Conservation (phyloP, 306 rosid species). For the Canavalia gladiata region DNA sequence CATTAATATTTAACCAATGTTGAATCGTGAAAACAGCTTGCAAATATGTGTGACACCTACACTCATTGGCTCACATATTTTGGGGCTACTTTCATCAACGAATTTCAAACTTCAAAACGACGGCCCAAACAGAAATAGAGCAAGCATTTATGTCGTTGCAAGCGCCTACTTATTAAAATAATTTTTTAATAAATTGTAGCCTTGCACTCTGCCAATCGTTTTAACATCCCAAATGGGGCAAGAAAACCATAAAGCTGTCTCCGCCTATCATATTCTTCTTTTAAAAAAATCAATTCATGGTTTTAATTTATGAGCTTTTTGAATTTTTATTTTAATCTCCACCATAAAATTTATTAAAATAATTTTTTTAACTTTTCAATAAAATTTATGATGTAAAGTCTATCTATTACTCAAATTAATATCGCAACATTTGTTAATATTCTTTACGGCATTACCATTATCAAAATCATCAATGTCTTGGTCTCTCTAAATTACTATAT, state of each 20-base stretch:
- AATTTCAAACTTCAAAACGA: background rate
- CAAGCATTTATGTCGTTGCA: background rate
- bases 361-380: too few species aligned
- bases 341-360: too few species aligned
- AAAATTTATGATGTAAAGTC: too few species aligned
- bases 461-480: background rate
- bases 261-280: background rate
- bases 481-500: too few species aligned
- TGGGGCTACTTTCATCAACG: background rate
- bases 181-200: background rate
- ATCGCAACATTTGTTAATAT: too few species aligned
- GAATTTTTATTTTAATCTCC: too few species aligned
- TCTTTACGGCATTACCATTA: too few species aligned
- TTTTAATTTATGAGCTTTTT: too few species aligned
- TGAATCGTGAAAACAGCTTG: too few species aligned
- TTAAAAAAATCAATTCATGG: background rate
- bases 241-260: background rate
- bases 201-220: background rate
- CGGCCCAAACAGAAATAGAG: background rate
- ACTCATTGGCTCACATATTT: background rate
- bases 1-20: too few species aligned
- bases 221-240: constrained; percentile 12
- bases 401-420: too few species aligned
- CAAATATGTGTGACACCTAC: too few species aligned
- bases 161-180: background rate